These are phyloP conservation scores for Aspergillus sp. DNA, from an alignment of 2,329 filamentous ascomycete species.

Conservation along the genomic window DNA sequence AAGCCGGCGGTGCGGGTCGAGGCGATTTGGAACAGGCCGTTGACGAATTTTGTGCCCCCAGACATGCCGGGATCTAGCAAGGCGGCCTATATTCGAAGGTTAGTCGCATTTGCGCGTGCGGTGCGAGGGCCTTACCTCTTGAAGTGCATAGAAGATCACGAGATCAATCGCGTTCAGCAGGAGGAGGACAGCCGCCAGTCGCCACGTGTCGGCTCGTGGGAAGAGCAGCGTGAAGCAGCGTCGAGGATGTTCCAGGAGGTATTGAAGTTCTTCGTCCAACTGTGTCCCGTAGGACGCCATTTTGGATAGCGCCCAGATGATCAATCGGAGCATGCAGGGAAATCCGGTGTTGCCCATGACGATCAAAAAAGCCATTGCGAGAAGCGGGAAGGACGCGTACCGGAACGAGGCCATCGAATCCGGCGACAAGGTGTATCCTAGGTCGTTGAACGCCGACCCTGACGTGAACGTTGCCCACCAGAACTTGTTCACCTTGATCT, in stretches of 20 bases:
- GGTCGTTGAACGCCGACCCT: slow-evolving; percentile 85
- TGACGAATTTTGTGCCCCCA: slow-evolving; percentile 71
- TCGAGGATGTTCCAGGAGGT: slow-evolving; percentile 89
- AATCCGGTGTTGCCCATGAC: slow-evolving; percentile 95
- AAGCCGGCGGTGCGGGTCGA: slow-evolving; percentile 91
- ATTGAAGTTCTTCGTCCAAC: slow-evolving; percentile 84
- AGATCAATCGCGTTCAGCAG: slow-evolving; percentile 80
- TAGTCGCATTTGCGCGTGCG: slow-evolving; percentile 38
- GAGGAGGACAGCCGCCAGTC: slow-evolving; percentile 84
- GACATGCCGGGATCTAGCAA: slow-evolving; percentile 47
- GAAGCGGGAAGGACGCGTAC: slow-evolving; percentile 68
- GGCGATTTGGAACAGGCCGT: slow-evolving; percentile 85
- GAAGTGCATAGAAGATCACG: slow-evolving; percentile 77
- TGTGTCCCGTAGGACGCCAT: slow-evolving; percentile 64
- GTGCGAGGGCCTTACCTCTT: slow-evolving; percentile 65
- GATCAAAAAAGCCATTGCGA: slow-evolving; percentile 81
- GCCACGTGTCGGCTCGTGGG: slow-evolving; percentile 87
- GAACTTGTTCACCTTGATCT: background rate
- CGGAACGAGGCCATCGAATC: slow-evolving; percentile 94
- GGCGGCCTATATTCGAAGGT: slow-evolving; percentile 46
- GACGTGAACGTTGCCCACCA: slow-evolving; percentile 51
- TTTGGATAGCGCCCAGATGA: slow-evolving; percentile 79
- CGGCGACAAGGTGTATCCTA: slow-evolving; percentile 88
- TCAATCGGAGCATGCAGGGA: slow-evolving; percentile 86
- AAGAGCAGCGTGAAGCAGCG: slow-evolving; percentile 96